These are phyloP conservation scores for Chalara sp. DNA, from an alignment of 2,329 filamentous ascomycete species.

Conservation along the genomic window DNA sequence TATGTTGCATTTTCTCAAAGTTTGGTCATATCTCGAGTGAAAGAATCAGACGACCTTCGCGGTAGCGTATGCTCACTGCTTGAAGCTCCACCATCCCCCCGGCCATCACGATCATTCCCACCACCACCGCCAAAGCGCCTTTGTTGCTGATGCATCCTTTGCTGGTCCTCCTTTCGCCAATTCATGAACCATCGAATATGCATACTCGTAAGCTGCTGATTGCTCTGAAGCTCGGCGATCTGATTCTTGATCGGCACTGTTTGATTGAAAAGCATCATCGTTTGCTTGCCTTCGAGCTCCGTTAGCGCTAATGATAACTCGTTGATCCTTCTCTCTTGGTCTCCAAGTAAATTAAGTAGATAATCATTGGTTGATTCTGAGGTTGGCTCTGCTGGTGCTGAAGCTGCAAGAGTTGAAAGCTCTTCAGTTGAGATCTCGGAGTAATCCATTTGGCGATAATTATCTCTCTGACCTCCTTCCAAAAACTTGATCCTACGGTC, in stretches of 20 bases:
- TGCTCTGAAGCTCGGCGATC: conserved; percentile 42
- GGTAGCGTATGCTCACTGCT: conserved; percentile 6
- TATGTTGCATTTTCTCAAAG: conserved; percentile 4
- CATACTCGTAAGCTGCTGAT: conserved; percentile 27
- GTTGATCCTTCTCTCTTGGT: conserved; percentile 49
- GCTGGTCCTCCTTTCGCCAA: conserved; percentile 25
- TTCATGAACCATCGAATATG: conserved; percentile 30
- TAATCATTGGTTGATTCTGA: conserved; percentile 36
- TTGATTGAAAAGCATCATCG: conserved; percentile 55
- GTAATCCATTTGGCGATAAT: conserved; percentile 17
- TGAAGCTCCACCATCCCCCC: conserved; percentile 13
- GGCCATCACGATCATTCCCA: conserved; percentile 11
- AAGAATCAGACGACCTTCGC: conserved; percentile 17
- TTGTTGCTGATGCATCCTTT: conserved; percentile 24
- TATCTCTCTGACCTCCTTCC: conserved; percentile 28
- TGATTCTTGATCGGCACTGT: conserved; percentile 56
- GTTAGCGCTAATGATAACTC: conserved; percentile 49
- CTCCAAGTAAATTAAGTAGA: conserved; percentile 39
- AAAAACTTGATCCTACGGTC: conserved; percentile 36
- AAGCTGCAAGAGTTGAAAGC: conserved; percentile 20
- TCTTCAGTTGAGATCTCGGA: conserved; percentile 17
- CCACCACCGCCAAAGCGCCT: conserved; percentile 2
- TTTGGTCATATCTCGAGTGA: conserved; percentile 18
- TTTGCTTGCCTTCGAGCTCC: conserved; percentile 53
- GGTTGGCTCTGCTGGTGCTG: conserved; percentile 13